These are phyloP conservation scores for Pisolithus tinctorius DNA, from an alignment of 768 basidiomycete species.

Conservation along the genomic window DNA sequence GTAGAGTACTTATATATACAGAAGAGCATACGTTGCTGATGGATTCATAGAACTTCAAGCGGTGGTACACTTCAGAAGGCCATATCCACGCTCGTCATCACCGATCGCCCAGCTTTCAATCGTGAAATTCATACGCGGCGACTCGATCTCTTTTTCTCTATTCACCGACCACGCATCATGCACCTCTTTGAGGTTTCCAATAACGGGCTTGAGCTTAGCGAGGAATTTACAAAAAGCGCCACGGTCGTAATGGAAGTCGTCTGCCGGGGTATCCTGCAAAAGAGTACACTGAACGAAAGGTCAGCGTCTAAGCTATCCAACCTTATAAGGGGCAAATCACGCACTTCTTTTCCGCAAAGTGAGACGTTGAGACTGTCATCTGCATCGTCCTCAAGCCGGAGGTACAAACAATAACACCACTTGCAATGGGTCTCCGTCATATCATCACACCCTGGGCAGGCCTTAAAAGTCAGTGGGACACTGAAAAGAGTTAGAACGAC, in stretches of 20 bases:
- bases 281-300: slow-evolving; percentile 33
- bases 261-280: slow-evolving; percentile 38
- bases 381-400: slow-evolving; percentile 46
- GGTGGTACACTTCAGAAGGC: slow-evolving; percentile 16
- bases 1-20: too few relatives aligned
- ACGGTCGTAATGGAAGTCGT: slow-evolving; percentile 36
- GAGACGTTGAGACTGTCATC: slow-evolving; percentile 38
- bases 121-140: slow-evolving; percentile 21
- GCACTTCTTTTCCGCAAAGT: slow-evolving; percentile 42
- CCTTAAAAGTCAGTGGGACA: slow-evolving; percentile 33
- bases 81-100: slow-evolving; percentile 12
- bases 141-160: slow-evolving; percentile 13
- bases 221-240: slow-evolving; percentile 32
- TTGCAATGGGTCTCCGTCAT: slow-evolving; percentile 43
- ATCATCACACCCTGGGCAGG: slow-evolving; percentile 49
- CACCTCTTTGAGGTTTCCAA: slow-evolving; percentile 42
- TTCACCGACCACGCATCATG: slow-evolving; percentile 26
- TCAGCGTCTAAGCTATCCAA: neutral
- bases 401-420: slow-evolving; percentile 41
- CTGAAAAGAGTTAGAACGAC: slow-evolving; percentile 25
- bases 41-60: neutral
- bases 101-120: slow-evolving; percentile 25
- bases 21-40: too few relatives aligned
- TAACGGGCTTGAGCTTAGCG: slow-evolving; percentile 35
- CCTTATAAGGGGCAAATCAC: slow-evolving; percentile 2